Conservation (phyloP, 1,139 yeast genomes). For the Candida pseudoviswanathii region DNA sequence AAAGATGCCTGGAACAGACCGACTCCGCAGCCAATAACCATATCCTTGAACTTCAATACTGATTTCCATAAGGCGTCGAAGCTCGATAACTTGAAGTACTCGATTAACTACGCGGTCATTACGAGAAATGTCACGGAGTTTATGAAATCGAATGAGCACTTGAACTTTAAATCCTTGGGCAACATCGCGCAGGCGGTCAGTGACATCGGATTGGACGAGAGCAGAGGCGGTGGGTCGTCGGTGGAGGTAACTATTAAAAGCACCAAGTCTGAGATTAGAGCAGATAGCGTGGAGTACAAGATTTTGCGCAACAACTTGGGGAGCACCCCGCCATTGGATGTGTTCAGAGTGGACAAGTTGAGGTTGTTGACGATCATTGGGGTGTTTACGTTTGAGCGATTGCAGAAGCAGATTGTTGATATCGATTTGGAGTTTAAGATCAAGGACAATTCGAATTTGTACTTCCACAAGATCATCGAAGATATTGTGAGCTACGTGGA, state of each 20-base stretch:
- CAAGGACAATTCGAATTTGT: slow-evolving; percentile 35
- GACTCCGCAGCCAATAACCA: slow-evolving; percentile 66
- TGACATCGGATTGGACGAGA: slow-evolving; percentile 49
- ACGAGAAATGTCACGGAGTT: slow-evolving; percentile 61
- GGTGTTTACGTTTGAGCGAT: slow-evolving; percentile 85
- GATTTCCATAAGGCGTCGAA: slow-evolving; percentile 70
- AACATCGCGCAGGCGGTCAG: slow-evolving; percentile 60
- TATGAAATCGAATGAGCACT: slow-evolving; percentile 47
- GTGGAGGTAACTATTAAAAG: slow-evolving; percentile 49
- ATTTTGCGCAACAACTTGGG: slow-evolving; percentile 28
- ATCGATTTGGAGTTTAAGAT: slow-evolving; percentile 56
- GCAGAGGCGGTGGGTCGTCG: slow-evolving; percentile 53
- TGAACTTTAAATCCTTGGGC: slow-evolving; percentile 53
- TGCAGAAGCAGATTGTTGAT: slow-evolving; percentile 70
- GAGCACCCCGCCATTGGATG: slow-evolving; percentile 18
- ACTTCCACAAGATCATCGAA: slow-evolving; percentile 43
- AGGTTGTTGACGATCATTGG: slow-evolving; percentile 79
- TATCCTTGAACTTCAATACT: slow-evolving; percentile 63
- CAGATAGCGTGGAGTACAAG: slow-evolving; percentile 48
- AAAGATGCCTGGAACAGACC: slow-evolving; percentile 77
- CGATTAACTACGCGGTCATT: slow-evolving; percentile 85
- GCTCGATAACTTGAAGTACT: slow-evolving; percentile 76
- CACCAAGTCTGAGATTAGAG: slow-evolving; percentile 59
- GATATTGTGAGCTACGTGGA: slow-evolving; percentile 63
- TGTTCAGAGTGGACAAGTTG: slow-evolving; percentile 52